Evolutionary conservation across 345 rosid genomes (phyloP), one percentile per base, ranked within the genome.

Genomic region (Gossypium mustelinum): DNA sequence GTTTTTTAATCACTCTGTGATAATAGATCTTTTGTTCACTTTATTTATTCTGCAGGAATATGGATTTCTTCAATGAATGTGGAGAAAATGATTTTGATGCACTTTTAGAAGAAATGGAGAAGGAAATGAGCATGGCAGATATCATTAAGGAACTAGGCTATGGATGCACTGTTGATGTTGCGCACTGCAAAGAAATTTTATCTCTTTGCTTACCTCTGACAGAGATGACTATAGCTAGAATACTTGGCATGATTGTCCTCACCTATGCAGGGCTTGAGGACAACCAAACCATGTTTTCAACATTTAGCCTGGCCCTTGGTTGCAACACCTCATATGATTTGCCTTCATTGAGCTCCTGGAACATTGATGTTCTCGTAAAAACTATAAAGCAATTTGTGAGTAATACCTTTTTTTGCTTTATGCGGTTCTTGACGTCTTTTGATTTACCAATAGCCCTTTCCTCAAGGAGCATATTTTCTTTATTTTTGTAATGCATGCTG

Each of bases 81-180:
- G 52, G 82, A 72, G 89, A 78, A 70, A 80, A 81, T 78, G 96
- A 94, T 73, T 89, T 94, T 85, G 91, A 94, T 82, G 86, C 81
- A 39, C 86, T 94, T 73, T 80, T 94, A 81, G 89, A 87, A 20
- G 98, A 94, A 66, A 94, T 94, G 83, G 88, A 92, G 82, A 83
- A 89, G 85, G 98, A 94, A 81, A 81, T 83, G 77, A 79, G 86
- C 79, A 80, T 89, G 80, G 97, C 92, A 57, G 98, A 89, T 79
- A 80, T 91, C 63, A 82, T 92, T 84, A 91, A 82, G 85, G 98
- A 94, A 79, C 78, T 94, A 73, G 98, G 98, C 72, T 93, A 86
- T 82, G 98, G 93, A 56, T 86, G 94, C 88, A 90, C 98, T 2
- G 80, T 83, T 83, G 96, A 89, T 82, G 82, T 75, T 67, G 47